Base-by-base conservation (phyloP, 768 basidiomycete species). In the Gyrodon lividus region DNA sequence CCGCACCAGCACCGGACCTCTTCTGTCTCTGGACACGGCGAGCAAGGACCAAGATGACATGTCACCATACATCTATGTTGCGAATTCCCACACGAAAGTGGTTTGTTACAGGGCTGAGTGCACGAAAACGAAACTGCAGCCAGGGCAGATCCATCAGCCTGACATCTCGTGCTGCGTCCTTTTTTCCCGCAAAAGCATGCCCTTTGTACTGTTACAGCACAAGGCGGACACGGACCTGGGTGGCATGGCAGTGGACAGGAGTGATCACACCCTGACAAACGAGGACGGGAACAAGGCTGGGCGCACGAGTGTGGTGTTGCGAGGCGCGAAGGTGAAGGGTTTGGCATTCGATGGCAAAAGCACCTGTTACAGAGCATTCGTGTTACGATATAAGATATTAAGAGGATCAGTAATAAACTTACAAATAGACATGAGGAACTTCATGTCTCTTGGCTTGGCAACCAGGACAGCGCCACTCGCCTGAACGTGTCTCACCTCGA, bases 141-240 rank as follows among this genome's bases (percentile, higher is more conserved):
- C 39, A 26, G 53, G 61, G 23, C 46, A 4, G 82, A 81, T 66
- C 87, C 88, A 5, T 81, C 74, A 55, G 85, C 77, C 75, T 42
- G 88, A 72, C 63, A 65, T 34, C 58, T 66, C 0, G 64, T 61
- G 3, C 56, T 66, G 26, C 44, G 63, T 2, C 72, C 67, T 30
- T 80, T 76, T 53, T 81, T 78, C 42, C 80, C 79, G n/a, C 94
- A 98, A 45, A 89, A 84, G 64, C 97, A 99, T 2, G 77, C 72
- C n/a, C 84, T 70, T 38, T 81, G 78, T 0, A 88, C 82, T 5
- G 87, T 89, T 10, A 96, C 79, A 55, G 83, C 81, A 63, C 97
- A 99, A 0, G 93, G 93, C 0, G 95, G 95, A 70, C 97, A 99
- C 0, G 96, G 97, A 0, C 96, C 97, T 0, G 97, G 96, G 66